A percentile compares a stretch with the other conserved stretches of the same genome.
phyloP scores from a whole-genome alignment of 2,329 filamentous ascomycete genomes.

The Neofusicoccum parvum region DNA sequence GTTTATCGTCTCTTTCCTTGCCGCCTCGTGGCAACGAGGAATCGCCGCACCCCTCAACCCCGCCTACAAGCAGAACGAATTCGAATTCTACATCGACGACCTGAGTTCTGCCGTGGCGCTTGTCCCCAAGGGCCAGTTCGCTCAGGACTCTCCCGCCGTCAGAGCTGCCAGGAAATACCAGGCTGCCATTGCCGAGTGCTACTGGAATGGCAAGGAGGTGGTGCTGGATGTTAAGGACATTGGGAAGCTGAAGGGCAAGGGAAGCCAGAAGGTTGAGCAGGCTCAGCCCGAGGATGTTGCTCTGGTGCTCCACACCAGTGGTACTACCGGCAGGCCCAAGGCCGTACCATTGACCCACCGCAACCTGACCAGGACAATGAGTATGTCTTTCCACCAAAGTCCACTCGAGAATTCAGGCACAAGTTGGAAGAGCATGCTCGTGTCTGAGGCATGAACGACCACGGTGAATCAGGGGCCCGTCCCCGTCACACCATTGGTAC shows the following conservation, averaged over 20 bases:
- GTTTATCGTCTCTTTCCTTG: constrained; percentile 85
- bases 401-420: not conserved
- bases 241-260: constrained; percentile 64
- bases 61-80: constrained; percentile 86
- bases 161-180: constrained; percentile 77
- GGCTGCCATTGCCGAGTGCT: constrained; percentile 84
- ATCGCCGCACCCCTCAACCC: constrained; percentile 87
- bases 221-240: constrained; percentile 76
- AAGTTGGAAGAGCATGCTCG: too few species aligned
- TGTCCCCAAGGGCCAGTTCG: constrained; percentile 71
- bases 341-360: constrained; percentile 80
- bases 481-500: not conserved
- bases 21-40: constrained; percentile 79
- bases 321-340: constrained; percentile 83
- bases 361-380: constrained; percentile 81
- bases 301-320: constrained; percentile 80
- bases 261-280: constrained; percentile 49
- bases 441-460: not conserved
- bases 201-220: constrained; percentile 73
- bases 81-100: constrained; percentile 89
- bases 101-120: constrained; percentile 77
- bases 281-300: constrained; percentile 78
- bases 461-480: not conserved
- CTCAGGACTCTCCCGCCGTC: constrained; percentile 69
- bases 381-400: constrained; percentile 44